A percentile compares a stretch with the other conserved stretches of the same genome.
Conservation (phyloP, 805 yeast species). For the Nakazawaea anatomiae region DNA sequence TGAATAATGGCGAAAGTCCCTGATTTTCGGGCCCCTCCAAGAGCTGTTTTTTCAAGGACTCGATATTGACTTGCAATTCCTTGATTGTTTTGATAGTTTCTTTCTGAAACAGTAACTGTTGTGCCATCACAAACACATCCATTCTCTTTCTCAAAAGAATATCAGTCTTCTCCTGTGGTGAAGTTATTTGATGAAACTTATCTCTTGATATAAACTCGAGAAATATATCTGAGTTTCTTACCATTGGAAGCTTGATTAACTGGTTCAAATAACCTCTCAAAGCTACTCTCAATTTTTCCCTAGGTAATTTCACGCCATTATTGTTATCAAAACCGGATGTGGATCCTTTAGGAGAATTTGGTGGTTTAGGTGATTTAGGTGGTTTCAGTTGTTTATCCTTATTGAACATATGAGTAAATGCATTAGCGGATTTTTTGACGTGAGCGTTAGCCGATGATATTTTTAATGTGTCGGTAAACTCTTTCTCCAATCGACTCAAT, state of each 20-base stretch:
- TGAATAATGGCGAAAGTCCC: constrained; percentile 57
- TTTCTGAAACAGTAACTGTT: constrained; percentile 68
- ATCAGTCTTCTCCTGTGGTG: constrained; percentile 43
- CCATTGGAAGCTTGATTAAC: constrained; percentile 47
- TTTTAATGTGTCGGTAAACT: constrained; percentile 3
- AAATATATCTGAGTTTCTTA: constrained; percentile 47
- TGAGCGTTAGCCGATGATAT: background rate
- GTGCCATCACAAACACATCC: constrained; percentile 50
- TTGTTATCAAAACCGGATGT: background rate
- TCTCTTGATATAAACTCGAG: constrained; percentile 44
- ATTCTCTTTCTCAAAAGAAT: constrained; percentile 49
- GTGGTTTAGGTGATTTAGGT: background rate
- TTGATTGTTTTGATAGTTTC: constrained; percentile 31
- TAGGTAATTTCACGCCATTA: constrained; percentile 32
- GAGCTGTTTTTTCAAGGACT: constrained; percentile 27
- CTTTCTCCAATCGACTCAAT: constrained; percentile 4
- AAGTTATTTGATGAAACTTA: constrained; percentile 30
- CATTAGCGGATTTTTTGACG: background rate
- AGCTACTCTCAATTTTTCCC: constrained; percentile 75
- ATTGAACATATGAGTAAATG: background rate
- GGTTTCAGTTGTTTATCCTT: background rate
- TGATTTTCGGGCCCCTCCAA: constrained; percentile 25
- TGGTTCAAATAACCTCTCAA: constrained; percentile 65
- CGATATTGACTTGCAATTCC: constrained; percentile 32
- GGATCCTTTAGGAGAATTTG: background rate